Percentiles rank a stretch among this genome's conserved stretches.
Conservation (phyloP, 1,284 basidiomycete species). For the Pseudozyma hubeiensis region DNA sequence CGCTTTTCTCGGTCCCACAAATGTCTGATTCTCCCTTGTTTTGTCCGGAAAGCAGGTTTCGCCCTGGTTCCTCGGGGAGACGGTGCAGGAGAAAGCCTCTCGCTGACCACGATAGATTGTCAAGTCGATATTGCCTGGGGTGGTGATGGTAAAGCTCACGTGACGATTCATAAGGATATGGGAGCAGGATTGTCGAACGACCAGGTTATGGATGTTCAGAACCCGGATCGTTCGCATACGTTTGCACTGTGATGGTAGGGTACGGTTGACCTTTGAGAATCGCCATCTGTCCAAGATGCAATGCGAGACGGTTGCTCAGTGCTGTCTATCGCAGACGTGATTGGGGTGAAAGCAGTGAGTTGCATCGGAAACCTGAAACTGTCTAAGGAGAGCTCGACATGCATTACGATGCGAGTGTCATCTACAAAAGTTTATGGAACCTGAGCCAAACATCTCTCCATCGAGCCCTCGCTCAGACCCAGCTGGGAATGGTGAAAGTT, state of each 20-base stretch:
- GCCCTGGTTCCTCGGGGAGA: background rate
- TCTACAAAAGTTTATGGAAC: too few species aligned
- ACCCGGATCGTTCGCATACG: background rate
- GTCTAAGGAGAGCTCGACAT: too few species aligned
- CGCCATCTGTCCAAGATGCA: too few species aligned
- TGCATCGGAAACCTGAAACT: too few species aligned
- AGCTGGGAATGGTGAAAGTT: background rate
- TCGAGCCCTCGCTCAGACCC: background rate
- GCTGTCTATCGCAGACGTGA: too few species aligned
- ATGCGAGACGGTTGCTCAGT: too few species aligned
- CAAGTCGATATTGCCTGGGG: slow-evolving; percentile 2
- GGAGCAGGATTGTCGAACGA: background rate
- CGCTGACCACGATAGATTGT: background rate
- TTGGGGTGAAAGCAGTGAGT: too few species aligned
- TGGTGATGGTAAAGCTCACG: background rate
- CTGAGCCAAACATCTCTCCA: too few species aligned
- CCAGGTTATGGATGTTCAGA: background rate
- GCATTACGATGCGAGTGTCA: too few species aligned
- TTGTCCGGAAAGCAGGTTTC: background rate
- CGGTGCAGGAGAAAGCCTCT: background rate
- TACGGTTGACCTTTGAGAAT: too few species aligned
- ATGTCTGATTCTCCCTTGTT: background rate
- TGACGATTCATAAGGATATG: background rate
- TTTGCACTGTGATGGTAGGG: background rate
- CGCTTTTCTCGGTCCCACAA: background rate